Evolutionary conservation across 768 basidiomycete species (phyloP), one percentile per base, ranked within the genome.

Genomic region (Amanita exitialis): DNA sequence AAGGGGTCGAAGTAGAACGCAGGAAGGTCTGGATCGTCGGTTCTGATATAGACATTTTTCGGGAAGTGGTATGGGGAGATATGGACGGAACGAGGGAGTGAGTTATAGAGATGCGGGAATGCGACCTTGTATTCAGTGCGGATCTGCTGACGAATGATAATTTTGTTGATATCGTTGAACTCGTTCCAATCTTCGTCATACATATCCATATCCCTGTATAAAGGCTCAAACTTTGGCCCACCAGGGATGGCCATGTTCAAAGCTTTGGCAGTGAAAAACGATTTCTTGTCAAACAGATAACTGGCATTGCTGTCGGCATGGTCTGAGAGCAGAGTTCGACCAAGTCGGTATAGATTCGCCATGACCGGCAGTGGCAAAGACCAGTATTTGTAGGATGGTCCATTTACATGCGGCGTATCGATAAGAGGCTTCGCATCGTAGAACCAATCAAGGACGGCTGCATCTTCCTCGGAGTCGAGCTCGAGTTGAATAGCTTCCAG

Each of bases 151-250:
- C 96, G 93, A 58, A 99, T 98, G 66, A 99, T 95, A 61, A 99
- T 88, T 68, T 99, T 99, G 72, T 96, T 94, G 68, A 98, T 96
- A 63, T 99, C 96, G 64, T 99, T 99, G 62, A 99, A 99, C 65
- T 96, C 93, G 66, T 96, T 96, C 93, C 93, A 96, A 62, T 99
- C 96, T 64, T 98, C 96, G 62, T 99, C 96, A 58, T 91, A 97
- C 10, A 86, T 76, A 61, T 98, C 96, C 85, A 94, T 92, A 61
- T 99, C 96, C 44, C 95, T 80, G 67, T 92, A 92, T 23, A 99
- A 72, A 13, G 95, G 96, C 72, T 99, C 96, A 56, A 98, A 99
- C 65, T 97, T 96, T 2, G 96, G 96, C 44, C 96, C 96, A 52
- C 95, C 96, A 0, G 96, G 96, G 58, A 96, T 95, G 45, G 93